Conservation (phyloP, 2,329 filamentous ascomycete genomes). For the Fusarium sp. region DNA sequence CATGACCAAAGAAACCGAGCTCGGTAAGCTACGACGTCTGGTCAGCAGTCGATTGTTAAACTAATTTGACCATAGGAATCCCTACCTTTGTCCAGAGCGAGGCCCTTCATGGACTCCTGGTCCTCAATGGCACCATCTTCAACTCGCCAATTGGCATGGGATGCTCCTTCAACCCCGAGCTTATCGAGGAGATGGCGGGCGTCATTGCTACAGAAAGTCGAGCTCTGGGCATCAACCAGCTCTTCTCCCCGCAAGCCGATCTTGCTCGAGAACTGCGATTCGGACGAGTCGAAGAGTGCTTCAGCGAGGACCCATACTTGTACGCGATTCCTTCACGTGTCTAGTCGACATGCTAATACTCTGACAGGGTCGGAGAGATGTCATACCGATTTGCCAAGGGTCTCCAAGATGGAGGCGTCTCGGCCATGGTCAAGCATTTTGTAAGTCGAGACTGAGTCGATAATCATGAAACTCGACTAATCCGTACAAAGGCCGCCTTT, state of each 20-base stretch:
- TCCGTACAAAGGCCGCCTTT: slow-evolving; percentile 66
- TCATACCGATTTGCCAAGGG: slow-evolving; percentile 72
- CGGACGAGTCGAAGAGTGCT: slow-evolving; percentile 82
- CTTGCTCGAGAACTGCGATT: slow-evolving; percentile 80
- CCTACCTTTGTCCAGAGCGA: slow-evolving; percentile 82
- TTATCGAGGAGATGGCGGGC: slow-evolving; percentile 77
- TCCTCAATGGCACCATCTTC: slow-evolving; percentile 83
- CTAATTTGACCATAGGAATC: slow-evolving; percentile 66
- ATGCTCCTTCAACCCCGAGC: slow-evolving; percentile 77
- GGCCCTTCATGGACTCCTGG: slow-evolving; percentile 81
- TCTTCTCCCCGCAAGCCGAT: slow-evolving; percentile 81
- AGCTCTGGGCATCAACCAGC: slow-evolving; percentile 79
- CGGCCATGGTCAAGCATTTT: slow-evolving; percentile 83
- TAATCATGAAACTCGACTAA: not conserved
- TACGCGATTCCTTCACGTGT: slow-evolving; percentile 44
- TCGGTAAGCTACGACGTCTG: slow-evolving; percentile 42
- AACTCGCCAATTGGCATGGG: slow-evolving; percentile 83
- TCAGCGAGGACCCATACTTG: slow-evolving; percentile 78
- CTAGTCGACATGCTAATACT: slow-evolving; percentile 18
- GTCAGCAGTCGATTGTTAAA: slow-evolving; percentile 48
- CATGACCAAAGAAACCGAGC: slow-evolving; percentile 64
- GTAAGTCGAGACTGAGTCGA: slow-evolving; percentile 53
- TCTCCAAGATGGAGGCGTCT: slow-evolving; percentile 76
- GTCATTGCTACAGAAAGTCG: slow-evolving; percentile 77
- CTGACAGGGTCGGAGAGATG: slow-evolving; percentile 71